Base-by-base conservation (phyloP, 148 eudicot genomes). In the Arbutus unedo region DNA sequence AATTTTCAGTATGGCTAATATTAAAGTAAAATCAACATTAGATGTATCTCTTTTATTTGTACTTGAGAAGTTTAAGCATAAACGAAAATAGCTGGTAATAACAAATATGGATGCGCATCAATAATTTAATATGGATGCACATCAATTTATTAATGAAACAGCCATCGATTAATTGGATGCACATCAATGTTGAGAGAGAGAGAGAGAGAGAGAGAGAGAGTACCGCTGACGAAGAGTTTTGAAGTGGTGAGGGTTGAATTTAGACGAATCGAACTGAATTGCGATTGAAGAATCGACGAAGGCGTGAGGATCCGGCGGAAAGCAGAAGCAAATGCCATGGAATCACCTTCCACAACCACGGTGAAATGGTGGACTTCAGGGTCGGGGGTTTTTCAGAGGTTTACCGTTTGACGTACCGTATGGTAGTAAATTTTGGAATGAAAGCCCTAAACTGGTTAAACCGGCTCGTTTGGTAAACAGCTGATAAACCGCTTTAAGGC, bases 151-250 rank as follows among this genome's bases (percentile, higher is more conserved):
- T 0, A 31, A 31, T 1, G 38, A 31, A 31, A 31, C 38, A 31
- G 1, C 0, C 38, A 31, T 64, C 15, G 10, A 50, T 50, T 50
- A 50, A 9, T 50, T 6, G 54, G 54, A 51, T 8, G 14, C 54
- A 51, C 54, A 13, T 13, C 11, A 8, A 51, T 60, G 8, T 60
- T 60, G 0, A 7, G 31, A 60, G 70, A 64, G 41, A 62, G 67
- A 23, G 70, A 60, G 67, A 60, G 38, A 79, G 21, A 41, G 74
- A 49, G 5, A 76, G 31, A 56, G 72, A 0, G 38, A 31, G 38
- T 86, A 94, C 98, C 96, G 81, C 94, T 91, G 85, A 94, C 80
- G 85, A 93, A 94, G 80, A 94, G 98, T 89, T 94, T 94, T 9
- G 96, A 93, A 54, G 89, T 70, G 84, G 98, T 91, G 87, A 93